A percentile compares a stretch with the other conserved stretches of the same genome.
Evolutionary conservation across 2,329 filamentous ascomycete genomes (phyloP).

Genomic region (Penicillium freii): DNA sequence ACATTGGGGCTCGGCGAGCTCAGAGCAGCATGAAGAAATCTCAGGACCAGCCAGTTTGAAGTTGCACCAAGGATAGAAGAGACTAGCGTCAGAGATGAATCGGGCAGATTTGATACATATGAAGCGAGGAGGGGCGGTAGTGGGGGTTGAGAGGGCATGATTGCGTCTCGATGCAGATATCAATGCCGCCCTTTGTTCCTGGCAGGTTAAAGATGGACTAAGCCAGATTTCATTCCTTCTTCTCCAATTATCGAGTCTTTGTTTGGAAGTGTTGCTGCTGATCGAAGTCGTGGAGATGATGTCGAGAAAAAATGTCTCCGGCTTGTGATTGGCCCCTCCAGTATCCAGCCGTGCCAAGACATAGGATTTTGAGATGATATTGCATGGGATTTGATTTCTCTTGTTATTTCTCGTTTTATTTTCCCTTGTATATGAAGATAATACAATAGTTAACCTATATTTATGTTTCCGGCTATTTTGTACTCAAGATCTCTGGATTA

Average conservation of each 20-base stretch:
- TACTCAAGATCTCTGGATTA: background rate
- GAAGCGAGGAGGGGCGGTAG: slow-evolving; percentile 42
- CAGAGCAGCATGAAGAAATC: slow-evolving; percentile 52
- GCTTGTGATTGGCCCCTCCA: slow-evolving; percentile 26
- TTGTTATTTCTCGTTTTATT: background rate
- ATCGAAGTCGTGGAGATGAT: slow-evolving; percentile 12
- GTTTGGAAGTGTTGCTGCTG: slow-evolving; percentile 12
- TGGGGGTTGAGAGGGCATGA: slow-evolving; percentile 41
- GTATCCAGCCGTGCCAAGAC: slow-evolving; percentile 25
- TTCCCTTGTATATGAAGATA: background rate
- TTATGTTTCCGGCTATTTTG: background rate
- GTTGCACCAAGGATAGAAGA: slow-evolving; percentile 48
- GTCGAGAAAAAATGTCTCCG: slow-evolving; percentile 26
- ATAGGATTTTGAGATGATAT: slow-evolving; percentile 1
- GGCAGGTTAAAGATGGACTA: background rate
- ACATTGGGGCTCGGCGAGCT: slow-evolving; percentile 19
- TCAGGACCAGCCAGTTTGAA: slow-evolving; percentile 57
- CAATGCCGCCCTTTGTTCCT: background rate
- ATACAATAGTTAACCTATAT: rapidly evolving
- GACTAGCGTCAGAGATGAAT: slow-evolving; percentile 43
- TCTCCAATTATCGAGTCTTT: background rate
- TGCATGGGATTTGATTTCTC: background rate
- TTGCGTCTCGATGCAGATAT: slow-evolving; percentile 5
- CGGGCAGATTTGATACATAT: slow-evolving; percentile 37
- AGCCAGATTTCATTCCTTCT: background rate